Evolutionary conservation across 2,329 filamentous ascomycete genomes (phyloP), one percentile per base, ranked within the genome.

Genomic region (Aspergillus luchuensis): DNA sequence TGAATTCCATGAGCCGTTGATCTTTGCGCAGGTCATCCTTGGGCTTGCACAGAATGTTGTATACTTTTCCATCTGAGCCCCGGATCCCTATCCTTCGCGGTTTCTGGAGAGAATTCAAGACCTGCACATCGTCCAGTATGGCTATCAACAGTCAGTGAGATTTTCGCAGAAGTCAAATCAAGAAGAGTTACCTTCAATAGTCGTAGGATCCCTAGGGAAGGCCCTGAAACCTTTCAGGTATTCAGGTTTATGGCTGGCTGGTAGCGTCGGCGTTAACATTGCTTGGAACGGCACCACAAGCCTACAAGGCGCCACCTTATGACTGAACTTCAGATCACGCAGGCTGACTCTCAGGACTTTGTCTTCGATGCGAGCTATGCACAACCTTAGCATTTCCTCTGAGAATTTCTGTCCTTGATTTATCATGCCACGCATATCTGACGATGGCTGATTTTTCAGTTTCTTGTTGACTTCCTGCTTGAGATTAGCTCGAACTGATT

Each of bases 1-100:
- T 99, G 82, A 99, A 99, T 73, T 99, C 96, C 93, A 99, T 99
- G 19, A 99, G 87, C 55, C 95, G 91, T 75, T 98, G 94, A 71
- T 99, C 96, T 67, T 96, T 99, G 54, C 95, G 90, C 23, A 99
- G 85, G 74, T 99, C 96, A 74, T 99, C 95, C 75, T 98, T 98
- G 8, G 95, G 96, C 72, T 99, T 99, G 81, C 96, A 96, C 58
- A 99, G 84, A 7, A 99, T 85, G 65, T 91, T 91, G 74, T 99
- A 99, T 17, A 85, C 84, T 60, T 89, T 90, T 7, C 96, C 95
- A 76, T 99, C 92, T 0, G 91, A 94, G 0, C 94, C 95, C 57
- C 91, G 86, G 6, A 95, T 91, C 15, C 88, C 95, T 57, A 99
- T 86, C 67, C 94, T 95, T 54, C 94, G 88, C 11, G 96, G 95